Evolutionary conservation across 2,329 filamentous ascomycete species (phyloP), one percentile per base, ranked within the genome.

Genomic region (Stagonosporopsis cucurbitacearum): DNA sequence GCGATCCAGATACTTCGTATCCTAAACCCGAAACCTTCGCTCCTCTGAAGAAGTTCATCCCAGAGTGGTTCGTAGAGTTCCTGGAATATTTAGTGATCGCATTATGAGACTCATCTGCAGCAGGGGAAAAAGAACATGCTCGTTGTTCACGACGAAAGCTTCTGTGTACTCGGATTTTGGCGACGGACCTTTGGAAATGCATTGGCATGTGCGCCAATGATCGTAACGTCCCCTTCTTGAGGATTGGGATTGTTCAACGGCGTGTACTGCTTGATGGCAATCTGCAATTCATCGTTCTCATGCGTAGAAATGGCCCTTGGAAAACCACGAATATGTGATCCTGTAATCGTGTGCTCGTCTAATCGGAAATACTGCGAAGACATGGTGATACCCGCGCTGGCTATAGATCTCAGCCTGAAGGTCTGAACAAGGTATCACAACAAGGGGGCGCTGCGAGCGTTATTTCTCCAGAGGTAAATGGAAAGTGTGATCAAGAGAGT

Each of bases 21-120:
- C 2, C 83, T 81, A 65, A 96, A 85, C 17, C 86, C 87, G 52
- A 82, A 79, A 13, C 76, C 71, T 62, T 83, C 82, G 6, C 87
- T 79, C 17, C 81, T 78, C 17, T 81, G 76, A 64, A 90, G 80
- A 1, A 97, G 79, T 47, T 96, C 91, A 56, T 94, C 91, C 90
- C 92, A 97, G 0, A 97, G 79, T 0, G 94, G 90, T 68, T 97
- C 93, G 71, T 97, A 97, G 2, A 97, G 77, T 80, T 98, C 94
- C 89, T 92, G 52, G 8, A 2, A 22, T 3, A 60, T 28, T 65
- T 33, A 69, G 50, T 42, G 17, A n/a, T 3, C 6, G 3, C 25
- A 8, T 13, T 8, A 17, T 15, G 6, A 7, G 7, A 26, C 9
- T 8, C 4, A 9, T 42, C 6, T 8, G 15, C 2, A 12, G 12